Base-by-base conservation (phyloP, 2,329 filamentous ascomycete genomes). In the Xylariaceae sp. region DNA sequence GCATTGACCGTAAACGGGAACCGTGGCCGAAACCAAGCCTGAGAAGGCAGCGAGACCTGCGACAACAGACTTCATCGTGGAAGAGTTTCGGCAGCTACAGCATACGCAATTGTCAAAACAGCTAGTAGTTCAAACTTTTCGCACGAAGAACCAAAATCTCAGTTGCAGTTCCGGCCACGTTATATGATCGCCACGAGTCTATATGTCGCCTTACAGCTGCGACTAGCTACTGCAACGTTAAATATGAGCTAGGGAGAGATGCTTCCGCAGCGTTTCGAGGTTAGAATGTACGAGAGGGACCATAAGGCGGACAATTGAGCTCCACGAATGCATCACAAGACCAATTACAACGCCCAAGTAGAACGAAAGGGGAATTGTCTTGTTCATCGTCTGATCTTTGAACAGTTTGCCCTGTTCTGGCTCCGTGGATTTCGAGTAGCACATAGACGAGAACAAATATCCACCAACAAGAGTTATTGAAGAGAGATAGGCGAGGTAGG, bases 1-100 rank as follows among this genome's bases (percentile, higher is more conserved):
- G 22, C 68, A 70, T 52, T 70, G 68, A 2, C 55, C 66, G 53
- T 60, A 68, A 7, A 64, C 53, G 18, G 59, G 47, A 22, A 57
- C 54, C 11, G 57, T 51, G 15, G 62, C 60, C 7, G 57, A 54
- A 42, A 35, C 63, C 14, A 52, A 51, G 17, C 57, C 47, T 17
- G 51, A 36, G 15, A 66, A 55, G 18, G 56, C 46, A 31, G 62
- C 47, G 27, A 65, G 52, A 7, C 53, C 51, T 9, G 53, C 42
- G 44, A 45, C 35, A 48, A 55, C 40, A 45, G 53, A 54, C 48
- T 58, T 66, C 63, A 66, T 66, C 9, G 47, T 47, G 38, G 14
- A 27, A 14, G 33, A 38, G 18, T 4, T 27, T 5, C 7, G 22
- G 22, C 22, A 27, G 22, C 22, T 7, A 27, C n/a, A n/a, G n/a